Evolutionary conservation across 2,329 filamentous ascomycete genomes (phyloP), one percentile per base, ranked within the genome.

Genomic region (Alternaria panax): DNA sequence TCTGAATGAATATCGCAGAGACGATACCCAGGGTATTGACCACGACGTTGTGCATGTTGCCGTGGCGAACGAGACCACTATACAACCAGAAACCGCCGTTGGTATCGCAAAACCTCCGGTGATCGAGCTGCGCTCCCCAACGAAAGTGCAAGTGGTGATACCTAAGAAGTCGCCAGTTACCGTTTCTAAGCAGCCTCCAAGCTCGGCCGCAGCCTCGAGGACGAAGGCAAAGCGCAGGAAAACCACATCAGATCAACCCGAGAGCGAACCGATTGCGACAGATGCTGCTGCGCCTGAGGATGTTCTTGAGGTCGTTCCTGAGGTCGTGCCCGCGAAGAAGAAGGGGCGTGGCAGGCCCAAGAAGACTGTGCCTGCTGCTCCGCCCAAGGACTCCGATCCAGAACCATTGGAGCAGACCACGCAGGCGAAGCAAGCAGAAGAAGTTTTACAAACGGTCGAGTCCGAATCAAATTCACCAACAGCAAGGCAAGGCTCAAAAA

Each of bases 291-390:
- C 51, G 18, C 27, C 58, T 4, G 56, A 62, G 27, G n/a, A 51
- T 8, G 45, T 45, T 7, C 54, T 57, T 7, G 55, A n/a, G n/a
- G n/a, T n/a, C n/a, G n/a, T n/a, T n/a, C n/a, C n/a, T n/a, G n/a
- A 62, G 24, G n/a, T 53, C 9, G 43, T 42, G 7, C 55, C 56
- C 3, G 66, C 64, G 46, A 74, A 69, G 62, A 77, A 73, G 38
- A 59, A 67, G 66, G 66, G 71, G 27, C 70, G 76, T 46, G 74
- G 75, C 45, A 69, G 75, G 12, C 75, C 75, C 5, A 70, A 68
- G 40, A 77, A 76, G 52, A 62, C 43, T 27, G 22, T 41, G 12
- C 60, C 64, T 18, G 12, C 48, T 12, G 16, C n/a, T 34, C 2
- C 45, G 11, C 27, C 63, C 20, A 43, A 38, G 16, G 51, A 64